Conservation (phyloP, 2,329 filamentous ascomycete genomes). For the Venturia asperata region DNA sequence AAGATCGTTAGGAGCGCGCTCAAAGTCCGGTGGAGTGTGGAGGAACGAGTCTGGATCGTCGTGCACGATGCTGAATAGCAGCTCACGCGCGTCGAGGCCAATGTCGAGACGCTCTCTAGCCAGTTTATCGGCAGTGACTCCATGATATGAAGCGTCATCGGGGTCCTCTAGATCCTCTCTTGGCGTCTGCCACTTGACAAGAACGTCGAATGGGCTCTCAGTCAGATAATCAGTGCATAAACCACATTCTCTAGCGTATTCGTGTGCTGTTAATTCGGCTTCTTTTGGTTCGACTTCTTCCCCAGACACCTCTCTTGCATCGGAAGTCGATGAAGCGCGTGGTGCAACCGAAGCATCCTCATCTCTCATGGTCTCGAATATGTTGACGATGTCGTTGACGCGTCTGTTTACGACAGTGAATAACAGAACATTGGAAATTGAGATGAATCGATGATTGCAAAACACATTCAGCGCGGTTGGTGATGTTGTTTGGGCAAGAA, state of each 20-base stretch:
- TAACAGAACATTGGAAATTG: background rate
- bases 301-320: background rate
- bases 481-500: background rate
- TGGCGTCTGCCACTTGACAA: background rate
- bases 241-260: conserved; percentile 11
- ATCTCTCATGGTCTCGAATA: background rate
- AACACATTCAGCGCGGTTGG: background rate
- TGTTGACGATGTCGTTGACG: background rate
- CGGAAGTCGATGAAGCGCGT: background rate
- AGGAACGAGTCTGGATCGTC: background rate
- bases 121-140: background rate
- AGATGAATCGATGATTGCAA: background rate
- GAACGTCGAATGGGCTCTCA: background rate
- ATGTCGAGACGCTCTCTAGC: conserved; percentile 7
- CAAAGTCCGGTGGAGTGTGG: background rate
- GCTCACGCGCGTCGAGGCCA: background rate
- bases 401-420: background rate
- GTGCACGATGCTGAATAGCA: background rate
- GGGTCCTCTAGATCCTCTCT: conserved; percentile 7
- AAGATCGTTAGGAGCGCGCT: background rate
- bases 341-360: background rate
- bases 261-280: background rate
- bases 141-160: background rate
- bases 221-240: conserved; percentile 7
- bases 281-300: background rate